Conservation (phyloP, 768 basidiomycete species). For the Symmetrospora coprosmae region DNA sequence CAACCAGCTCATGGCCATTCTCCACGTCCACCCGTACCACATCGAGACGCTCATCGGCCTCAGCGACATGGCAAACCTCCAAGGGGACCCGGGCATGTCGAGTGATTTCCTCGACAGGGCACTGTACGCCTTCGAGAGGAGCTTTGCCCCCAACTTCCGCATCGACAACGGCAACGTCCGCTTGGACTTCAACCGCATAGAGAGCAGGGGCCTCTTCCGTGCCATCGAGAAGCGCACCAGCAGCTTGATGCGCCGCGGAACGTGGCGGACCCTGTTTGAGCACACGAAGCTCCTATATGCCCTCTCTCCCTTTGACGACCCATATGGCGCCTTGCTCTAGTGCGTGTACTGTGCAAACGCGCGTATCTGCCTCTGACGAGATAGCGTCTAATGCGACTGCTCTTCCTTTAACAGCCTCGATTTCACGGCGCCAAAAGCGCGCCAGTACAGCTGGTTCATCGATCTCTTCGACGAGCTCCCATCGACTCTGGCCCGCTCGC, state of each 20-base stretch:
- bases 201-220: constrained; percentile 84
- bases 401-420: constrained; percentile 45
- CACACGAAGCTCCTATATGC: constrained; percentile 72
- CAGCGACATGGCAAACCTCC: constrained; percentile 67
- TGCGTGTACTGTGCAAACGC: too few relatives aligned
- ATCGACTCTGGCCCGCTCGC: background rate
- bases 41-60: constrained; percentile 79
- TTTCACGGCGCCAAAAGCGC: constrained; percentile 65
- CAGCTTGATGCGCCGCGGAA: constrained; percentile 75
- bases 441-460: constrained; percentile 66
- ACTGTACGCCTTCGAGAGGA: constrained; percentile 79
- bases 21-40: constrained; percentile 75
- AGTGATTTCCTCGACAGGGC: constrained; percentile 85
- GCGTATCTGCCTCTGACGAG: background rate
- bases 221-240: constrained; percentile 74
- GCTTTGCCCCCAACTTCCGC: constrained; percentile 72
- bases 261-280: constrained; percentile 77
- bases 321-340: constrained; percentile 67
- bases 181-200: constrained; percentile 76
- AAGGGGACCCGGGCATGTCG: constrained; percentile 60
- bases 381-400: background rate
- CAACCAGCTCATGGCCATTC: constrained; percentile 49
- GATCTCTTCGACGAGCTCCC: constrained; percentile 37
- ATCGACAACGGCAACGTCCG: constrained; percentile 67
- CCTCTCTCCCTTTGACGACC: constrained; percentile 74